Conservation (phyloP, 176 grass and related monocot species). For the Juncus inflexus region DNA sequence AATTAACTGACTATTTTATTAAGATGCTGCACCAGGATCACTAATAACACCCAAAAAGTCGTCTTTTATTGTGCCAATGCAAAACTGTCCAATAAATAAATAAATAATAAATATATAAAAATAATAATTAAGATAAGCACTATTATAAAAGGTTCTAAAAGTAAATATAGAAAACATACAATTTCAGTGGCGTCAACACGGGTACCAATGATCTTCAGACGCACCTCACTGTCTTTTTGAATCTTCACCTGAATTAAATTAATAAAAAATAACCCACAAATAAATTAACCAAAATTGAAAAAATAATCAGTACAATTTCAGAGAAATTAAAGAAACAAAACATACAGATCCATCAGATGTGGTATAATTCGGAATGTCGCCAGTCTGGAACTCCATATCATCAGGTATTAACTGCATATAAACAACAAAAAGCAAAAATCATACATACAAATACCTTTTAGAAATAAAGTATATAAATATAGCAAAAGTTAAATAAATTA, state of each 20-base stretch:
- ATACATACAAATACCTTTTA: background rate
- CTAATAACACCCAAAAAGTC: conserved; percentile 93
- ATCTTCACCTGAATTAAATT: conserved; percentile 72
- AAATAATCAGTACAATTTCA: background rate
- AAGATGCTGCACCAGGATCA: conserved; percentile 69
- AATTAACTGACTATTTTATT: conserved; percentile 6
- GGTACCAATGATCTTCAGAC: conserved; percentile 95
- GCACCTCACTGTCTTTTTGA: conserved; percentile 93
- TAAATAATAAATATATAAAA: conserved; percentile 9
- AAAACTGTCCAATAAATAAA: conserved; percentile 56
- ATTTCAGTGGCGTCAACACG: conserved; percentile 98
- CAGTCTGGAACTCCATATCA: conserved; percentile 88
- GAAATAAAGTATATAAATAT: too few species aligned
- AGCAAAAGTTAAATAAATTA: conserved; percentile 33
- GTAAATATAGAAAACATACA: conserved; percentile 42
- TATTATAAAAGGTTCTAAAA: background rate
- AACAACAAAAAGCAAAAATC: background rate
- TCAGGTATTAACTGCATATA: conserved; percentile 77
- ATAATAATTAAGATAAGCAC: background rate
- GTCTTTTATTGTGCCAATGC: conserved; percentile 95
- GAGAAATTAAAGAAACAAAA: background rate
- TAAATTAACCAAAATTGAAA: background rate
- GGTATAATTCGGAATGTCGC: conserved; percentile 87
- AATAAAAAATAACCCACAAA: conserved; percentile 3
- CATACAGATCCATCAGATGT: conserved; percentile 94